Evolutionary conservation across 1,284 basidiomycete genomes (phyloP), one percentile per base, ranked within the genome.

Genomic region (Tilletia indica): DNA sequence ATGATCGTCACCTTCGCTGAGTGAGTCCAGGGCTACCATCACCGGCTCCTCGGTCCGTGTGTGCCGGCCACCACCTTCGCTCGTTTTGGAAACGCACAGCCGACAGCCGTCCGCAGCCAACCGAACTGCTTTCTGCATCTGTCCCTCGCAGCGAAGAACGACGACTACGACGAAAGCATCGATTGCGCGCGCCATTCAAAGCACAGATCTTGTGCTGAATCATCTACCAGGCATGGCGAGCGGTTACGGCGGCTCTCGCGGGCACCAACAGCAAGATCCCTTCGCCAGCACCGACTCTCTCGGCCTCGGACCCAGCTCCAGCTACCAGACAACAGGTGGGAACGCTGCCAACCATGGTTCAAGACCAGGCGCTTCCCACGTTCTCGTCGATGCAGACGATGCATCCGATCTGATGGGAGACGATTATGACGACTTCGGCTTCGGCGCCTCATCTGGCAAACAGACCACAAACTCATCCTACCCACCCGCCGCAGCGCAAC

Each of bases 321-420:
- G 21, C 56, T 58, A 58, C 21, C 34, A 21, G 11, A 14, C 31
- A 21, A 63, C 25, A 34, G 12, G 61, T 38, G 36, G 5, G 36
- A 19, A 64, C 61, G 16, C 36, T 38, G 11, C 51, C 6, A 19
- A 19, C 51, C 12, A 19, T 54, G 21, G 11, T 4, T 54, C 16
- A 54, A 12, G 61, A 21, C 36, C 61, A 14, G 14, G 38, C 61
- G 61, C 31, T 5, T 25, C 68, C 34, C 82, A 83, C 67, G 80
- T 83, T 0, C 76, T 83, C 16, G 77, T 80, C 54, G 80, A 80
- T 66, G 76, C 79, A 2, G 72, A 77, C 36, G 78, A 80, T 38
- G 81, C 83, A 42, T 72, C 78, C 0, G 82, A 83, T 69, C 72
- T 83, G 39, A 75, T 83, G 63, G 82, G 79, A 42, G 82, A 77